Evolutionary conservation across 2,329 filamentous ascomycete species (phyloP).

Genomic region (Colletotrichum australisinense): DNA sequence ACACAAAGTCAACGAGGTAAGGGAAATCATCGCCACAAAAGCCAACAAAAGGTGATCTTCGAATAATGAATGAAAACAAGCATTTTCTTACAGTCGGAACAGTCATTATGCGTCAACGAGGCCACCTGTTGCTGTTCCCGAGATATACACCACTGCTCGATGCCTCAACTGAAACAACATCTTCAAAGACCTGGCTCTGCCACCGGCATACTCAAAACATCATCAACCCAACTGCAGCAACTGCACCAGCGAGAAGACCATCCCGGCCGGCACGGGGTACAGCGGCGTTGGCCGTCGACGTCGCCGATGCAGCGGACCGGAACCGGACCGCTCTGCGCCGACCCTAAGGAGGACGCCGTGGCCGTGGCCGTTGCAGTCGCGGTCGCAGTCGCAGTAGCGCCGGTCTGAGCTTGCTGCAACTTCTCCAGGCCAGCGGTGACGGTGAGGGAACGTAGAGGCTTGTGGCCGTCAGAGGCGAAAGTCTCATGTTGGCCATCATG

Average conservation of each 20-base stretch:
- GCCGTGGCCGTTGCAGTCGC: conserved; percentile 28
- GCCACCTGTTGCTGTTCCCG: neutral
- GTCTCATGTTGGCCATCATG: neutral
- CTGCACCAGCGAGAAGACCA: conserved; percentile 46
- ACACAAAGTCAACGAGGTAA: neutral
- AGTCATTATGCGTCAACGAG: neutral
- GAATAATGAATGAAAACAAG: neutral
- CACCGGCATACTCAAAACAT: conserved; percentile 42
- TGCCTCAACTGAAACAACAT: neutral
- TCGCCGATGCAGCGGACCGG: conserved; percentile 6
- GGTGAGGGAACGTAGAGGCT: conserved; percentile 44
- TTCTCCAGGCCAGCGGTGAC: conserved; percentile 52
- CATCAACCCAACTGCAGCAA: conserved; percentile 48
- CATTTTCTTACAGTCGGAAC: neutral
- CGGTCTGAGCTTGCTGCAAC: conserved; percentile 38
- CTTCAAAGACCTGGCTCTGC: neutral
- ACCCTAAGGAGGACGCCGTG: conserved; percentile 26
- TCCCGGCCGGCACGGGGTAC: conserved; percentile 47
- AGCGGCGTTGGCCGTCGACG: conserved; percentile 43
- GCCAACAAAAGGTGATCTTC: neutral
- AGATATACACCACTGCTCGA: neutral
- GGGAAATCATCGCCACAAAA: neutral
- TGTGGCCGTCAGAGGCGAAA: conserved; percentile 30
- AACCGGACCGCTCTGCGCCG: conserved; percentile 3
- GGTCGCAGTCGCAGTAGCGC: conserved; percentile 23